phyloP scores from a whole-genome alignment of 192 early-diverging fungal species.

The Podila horticola region DNA sequence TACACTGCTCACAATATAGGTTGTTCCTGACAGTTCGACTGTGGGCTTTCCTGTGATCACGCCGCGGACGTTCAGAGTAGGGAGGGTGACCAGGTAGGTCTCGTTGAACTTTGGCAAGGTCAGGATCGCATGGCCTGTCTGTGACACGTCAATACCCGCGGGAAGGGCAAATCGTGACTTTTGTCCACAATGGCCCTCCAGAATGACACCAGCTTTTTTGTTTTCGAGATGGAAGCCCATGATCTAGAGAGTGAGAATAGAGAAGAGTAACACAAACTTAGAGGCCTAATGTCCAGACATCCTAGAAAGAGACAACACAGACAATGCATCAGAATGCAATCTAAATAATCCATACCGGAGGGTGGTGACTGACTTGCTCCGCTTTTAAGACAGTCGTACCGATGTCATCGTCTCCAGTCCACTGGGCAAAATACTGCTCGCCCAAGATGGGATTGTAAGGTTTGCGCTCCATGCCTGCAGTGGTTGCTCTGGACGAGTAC shows the following conservation, averaged over 20 bases:
- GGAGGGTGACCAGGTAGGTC: conserved; percentile 77
- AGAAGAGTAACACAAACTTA: neutral
- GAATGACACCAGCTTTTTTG: conserved; percentile 33
- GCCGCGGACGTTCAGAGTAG: conserved; percentile 78
- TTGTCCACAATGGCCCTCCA: conserved; percentile 62
- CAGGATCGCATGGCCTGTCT: conserved; percentile 77
- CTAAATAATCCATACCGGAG: conserved; percentile 52
- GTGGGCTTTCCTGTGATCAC: conserved; percentile 62
- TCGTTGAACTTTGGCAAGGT: conserved; percentile 69
- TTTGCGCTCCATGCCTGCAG: conserved; percentile 81
- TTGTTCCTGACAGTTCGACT: conserved; percentile 38
- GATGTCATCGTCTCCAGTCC: conserved; percentile 46
- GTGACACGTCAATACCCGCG: conserved; percentile 74
- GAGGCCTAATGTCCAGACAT: conserved; percentile 19
- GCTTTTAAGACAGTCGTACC: conserved; percentile 38
- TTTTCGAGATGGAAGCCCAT: conserved; percentile 45
- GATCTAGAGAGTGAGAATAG: conserved; percentile 1
- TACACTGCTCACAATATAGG: conserved; percentile 26
- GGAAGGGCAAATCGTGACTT: conserved; percentile 80
- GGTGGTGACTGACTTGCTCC: conserved; percentile 65
- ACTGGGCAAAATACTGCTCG: conserved; percentile 59
- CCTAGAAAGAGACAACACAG: too few species aligned
- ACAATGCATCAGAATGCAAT: neutral
- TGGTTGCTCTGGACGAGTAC: conserved; percentile 72
- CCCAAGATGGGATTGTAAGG: conserved; percentile 71